Evolutionary conservation across 352 stramenopile species (phyloP), one percentile per base, ranked within the genome.

Genomic region (Phytophthora meadii): DNA sequence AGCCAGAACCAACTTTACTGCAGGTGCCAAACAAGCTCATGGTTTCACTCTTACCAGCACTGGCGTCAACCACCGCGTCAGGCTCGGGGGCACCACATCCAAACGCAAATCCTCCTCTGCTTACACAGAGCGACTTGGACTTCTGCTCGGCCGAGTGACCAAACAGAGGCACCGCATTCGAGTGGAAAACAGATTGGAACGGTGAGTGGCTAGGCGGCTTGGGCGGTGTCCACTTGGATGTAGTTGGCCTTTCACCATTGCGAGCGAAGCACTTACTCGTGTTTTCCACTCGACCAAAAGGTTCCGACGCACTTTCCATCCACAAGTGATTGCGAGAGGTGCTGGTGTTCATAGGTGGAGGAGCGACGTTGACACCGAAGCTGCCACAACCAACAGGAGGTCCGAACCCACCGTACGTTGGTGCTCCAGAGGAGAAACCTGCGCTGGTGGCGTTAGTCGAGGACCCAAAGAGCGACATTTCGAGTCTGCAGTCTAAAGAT

Each of bases 221-320:
- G 3, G 62, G 39, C 4, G 40, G 48, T 4, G 62, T 54, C 62
- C 62, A 70, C 40, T 48, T 53, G 37, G 46, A 51, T 30, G n/a
- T 11, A 4, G n/a, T 11, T 12, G 27, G 5, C 9, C 6, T 25
- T 7, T 48, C 25, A 4, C 61, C 61, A 28, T 58, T 69, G 8
- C 61, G 54, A 12, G 34, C 40, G 37, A 70, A 70, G 48, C 47
- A 65, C 34, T 45, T 2, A 1, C 8, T 34, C 27, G 62, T 65
- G 55, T 34, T 55, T 48, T 61, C 39, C 9, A 65, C 62, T 12
- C 62, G 62, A 5, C 54, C 55, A 39, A 70, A 70, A 14, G 62
- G 62, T 2, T 61, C 50, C 28, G 53, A 69, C n/a, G 61, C 52
- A 44, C 53, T 40, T 22, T 58, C 54, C 22, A 11, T 5, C 45